phyloP scores from a whole-genome alignment of 192 early-diverging fungal species.

The Dissophora ornata region DNA sequence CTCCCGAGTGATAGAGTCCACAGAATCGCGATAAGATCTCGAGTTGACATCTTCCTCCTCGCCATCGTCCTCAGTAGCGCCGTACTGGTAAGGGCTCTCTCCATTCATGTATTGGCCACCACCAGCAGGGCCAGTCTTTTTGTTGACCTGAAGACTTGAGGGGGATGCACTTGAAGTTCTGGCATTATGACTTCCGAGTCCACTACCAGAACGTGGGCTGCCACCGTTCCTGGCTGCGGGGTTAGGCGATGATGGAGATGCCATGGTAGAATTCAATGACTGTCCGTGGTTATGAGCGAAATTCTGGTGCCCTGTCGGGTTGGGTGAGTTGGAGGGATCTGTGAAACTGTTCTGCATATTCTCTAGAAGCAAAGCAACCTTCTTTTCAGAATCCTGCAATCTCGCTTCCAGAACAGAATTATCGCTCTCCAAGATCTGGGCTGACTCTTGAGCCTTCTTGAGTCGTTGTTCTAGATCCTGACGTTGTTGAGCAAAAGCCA shows the following conservation, averaged over 20 bases:
- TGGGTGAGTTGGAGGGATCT: constrained; percentile 26
- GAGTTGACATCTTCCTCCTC: constrained; percentile 24
- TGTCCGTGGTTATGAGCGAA: not conserved
- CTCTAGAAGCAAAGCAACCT: constrained; percentile 38
- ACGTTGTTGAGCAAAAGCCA: constrained; percentile 12
- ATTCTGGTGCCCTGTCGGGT: constrained; percentile 31
- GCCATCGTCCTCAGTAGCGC: constrained; percentile 11
- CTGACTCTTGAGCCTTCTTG: constrained; percentile 43
- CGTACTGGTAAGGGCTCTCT: constrained; percentile 21
- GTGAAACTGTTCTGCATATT: constrained; percentile 41
- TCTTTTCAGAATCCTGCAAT: constrained; percentile 47
- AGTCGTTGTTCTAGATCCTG: constrained; percentile 26
- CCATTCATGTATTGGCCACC: constrained; percentile 4
- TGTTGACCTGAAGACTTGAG: constrained; percentile 8
- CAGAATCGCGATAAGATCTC: constrained; percentile 36
- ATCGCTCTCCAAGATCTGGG: constrained; percentile 44
- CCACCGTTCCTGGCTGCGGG: too few species aligned
- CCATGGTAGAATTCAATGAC: constrained; percentile 8
- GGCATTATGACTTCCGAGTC: not conserved
- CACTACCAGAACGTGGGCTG: not conserved
- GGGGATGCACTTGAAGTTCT: constrained; percentile 1
- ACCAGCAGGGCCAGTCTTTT: constrained; percentile 12
- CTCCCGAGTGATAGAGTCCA: constrained; percentile 53
- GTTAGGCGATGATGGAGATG: not conserved
- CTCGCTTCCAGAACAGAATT: constrained; percentile 47